A percentile compares a stretch with the other conserved stretches of the same genome.
Evolutionary conservation across 1,284 basidiomycete genomes (phyloP).

Genomic region (Ustilago trichophora): DNA sequence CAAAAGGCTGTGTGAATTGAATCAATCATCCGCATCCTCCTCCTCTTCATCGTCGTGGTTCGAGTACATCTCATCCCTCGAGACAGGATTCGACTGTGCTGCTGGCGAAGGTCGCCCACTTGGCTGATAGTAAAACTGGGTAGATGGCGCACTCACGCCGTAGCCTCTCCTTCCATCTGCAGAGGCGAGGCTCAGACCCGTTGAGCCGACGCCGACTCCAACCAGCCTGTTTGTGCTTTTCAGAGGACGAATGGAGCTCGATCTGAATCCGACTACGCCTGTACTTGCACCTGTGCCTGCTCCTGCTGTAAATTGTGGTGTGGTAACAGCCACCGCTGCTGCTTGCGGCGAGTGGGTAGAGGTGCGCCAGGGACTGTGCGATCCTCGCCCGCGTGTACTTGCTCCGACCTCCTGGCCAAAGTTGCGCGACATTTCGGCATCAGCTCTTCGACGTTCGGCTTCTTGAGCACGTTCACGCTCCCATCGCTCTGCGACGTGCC

Average conservation of each 20-base stretch:
- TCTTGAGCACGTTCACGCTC: slow-evolving; percentile 36
- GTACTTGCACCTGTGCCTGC: no score
- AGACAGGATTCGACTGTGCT: slow-evolving; percentile 21
- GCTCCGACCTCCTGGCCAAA: slow-evolving; percentile 49
- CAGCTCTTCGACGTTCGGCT: slow-evolving; percentile 38
- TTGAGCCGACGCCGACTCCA: slow-evolving; percentile 8
- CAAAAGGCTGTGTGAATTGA: no score
- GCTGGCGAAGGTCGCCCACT: not conserved
- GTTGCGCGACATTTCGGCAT: slow-evolving; percentile 51
- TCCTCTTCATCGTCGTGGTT: slow-evolving; percentile 20
- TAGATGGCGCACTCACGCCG: slow-evolving; percentile 27
- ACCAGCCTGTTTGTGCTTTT: slow-evolving; percentile 10
- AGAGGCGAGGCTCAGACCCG: slow-evolving; percentile 6
- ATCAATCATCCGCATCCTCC: no score
- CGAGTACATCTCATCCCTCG: slow-evolving; percentile 24
- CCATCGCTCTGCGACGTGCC: slow-evolving; percentile 29
- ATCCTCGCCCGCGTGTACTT: slow-evolving; percentile 38
- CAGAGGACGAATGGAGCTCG: slow-evolving; percentile 20
- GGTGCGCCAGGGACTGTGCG: slow-evolving; percentile 40
- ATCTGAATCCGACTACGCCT: slow-evolving; percentile 15
- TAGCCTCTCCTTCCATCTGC: slow-evolving; percentile 21
- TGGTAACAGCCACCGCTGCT: not conserved
- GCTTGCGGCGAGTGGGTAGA: not conserved
- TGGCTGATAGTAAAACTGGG: slow-evolving; percentile 36
- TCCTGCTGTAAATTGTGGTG: not conserved